phyloP scores from a whole-genome alignment of 305 asterid genomes.

The Fraxinus sp. region DNA sequence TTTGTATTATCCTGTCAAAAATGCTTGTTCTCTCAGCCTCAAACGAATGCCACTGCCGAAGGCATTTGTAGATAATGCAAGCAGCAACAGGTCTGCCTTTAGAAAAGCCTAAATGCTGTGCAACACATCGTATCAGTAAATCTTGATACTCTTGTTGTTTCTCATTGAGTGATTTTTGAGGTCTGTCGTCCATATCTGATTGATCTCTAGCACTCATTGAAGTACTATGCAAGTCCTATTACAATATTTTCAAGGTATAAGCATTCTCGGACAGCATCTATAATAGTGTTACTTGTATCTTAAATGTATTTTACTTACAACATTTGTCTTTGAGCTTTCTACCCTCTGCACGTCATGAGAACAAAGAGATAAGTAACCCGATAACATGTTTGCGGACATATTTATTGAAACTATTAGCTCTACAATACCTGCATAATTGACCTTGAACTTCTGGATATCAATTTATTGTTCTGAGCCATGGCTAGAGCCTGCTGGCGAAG shows the following conservation, averaged over 20 bases:
- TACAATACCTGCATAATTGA: slow-evolving; percentile 73
- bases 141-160: slow-evolving; percentile 99
- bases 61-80: slow-evolving; percentile 96
- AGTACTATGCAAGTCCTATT: slow-evolving; percentile 81
- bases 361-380: slow-evolving; percentile 30
- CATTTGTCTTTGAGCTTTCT: slow-evolving; percentile 59
- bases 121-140: slow-evolving; percentile 89
- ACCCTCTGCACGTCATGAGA: slow-evolving; percentile 54
- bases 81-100: slow-evolving; percentile 95
- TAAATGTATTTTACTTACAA: slow-evolving; percentile 52
- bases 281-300: slow-evolving; percentile 16
- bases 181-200: slow-evolving; percentile 81
- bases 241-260: slow-evolving; percentile 25
- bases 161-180: slow-evolving; percentile 92
- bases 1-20: slow-evolving; percentile 91
- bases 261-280: slow-evolving; percentile 24
- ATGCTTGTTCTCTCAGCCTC: slow-evolving; percentile 97
- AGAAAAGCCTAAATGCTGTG: slow-evolving; percentile 96
- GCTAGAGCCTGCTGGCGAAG: slow-evolving; percentile 98
- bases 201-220: slow-evolving; percentile 70
- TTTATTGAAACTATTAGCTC: slow-evolving; percentile 19
- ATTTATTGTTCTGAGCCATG: slow-evolving; percentile 84
- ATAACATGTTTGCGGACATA: slow-evolving; percentile 19
- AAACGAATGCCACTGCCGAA: slow-evolving; percentile 96
- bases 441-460: slow-evolving; percentile 81